These are phyloP conservation scores for Zygotorulaspora danielsina DNA, from an alignment of 805 yeast species.

Conservation along the genomic window DNA sequence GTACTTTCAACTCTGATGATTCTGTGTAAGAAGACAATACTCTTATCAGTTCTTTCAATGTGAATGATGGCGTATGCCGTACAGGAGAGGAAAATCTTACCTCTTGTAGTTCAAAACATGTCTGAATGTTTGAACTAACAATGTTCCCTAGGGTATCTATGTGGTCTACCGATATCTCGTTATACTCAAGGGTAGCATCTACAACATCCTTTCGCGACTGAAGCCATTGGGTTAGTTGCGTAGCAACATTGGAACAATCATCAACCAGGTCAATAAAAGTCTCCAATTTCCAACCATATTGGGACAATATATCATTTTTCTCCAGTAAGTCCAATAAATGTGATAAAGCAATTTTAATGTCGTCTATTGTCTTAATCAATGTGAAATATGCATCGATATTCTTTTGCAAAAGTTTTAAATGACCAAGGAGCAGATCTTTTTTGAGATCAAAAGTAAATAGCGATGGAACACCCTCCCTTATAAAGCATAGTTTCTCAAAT, in stretches of 20 bases:
- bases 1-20: slow-evolving; percentile 35
- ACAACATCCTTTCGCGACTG: slow-evolving; percentile 33
- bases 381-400: slow-evolving; percentile 35
- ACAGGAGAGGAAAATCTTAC: slow-evolving; percentile 40
- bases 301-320: slow-evolving; percentile 14
- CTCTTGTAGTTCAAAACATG: slow-evolving; percentile 39
- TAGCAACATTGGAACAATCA: slow-evolving; percentile 24
- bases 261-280: slow-evolving; percentile 33
- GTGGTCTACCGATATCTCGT: slow-evolving; percentile 41
- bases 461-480: slow-evolving; percentile 3
- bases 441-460: slow-evolving; percentile 9
- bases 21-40: slow-evolving; percentile 30
- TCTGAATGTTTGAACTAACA: slow-evolving; percentile 36
- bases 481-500: slow-evolving; percentile 3
- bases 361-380: slow-evolving; percentile 31
- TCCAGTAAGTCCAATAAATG: slow-evolving; percentile 39
- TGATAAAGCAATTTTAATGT: slow-evolving; percentile 36
- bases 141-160: slow-evolving; percentile 42
- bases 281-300: slow-evolving; percentile 7
- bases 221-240: slow-evolving; percentile 24
- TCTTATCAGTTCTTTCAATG: slow-evolving; percentile 35
- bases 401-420: slow-evolving; percentile 35
- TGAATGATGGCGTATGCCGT: slow-evolving; percentile 38
- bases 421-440: slow-evolving; percentile 5
- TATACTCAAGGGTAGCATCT: slow-evolving; percentile 42